Evolutionary conservation across 106 monocot genomes (phyloP).

Genomic region (Xerophyta viscosa): DNA sequence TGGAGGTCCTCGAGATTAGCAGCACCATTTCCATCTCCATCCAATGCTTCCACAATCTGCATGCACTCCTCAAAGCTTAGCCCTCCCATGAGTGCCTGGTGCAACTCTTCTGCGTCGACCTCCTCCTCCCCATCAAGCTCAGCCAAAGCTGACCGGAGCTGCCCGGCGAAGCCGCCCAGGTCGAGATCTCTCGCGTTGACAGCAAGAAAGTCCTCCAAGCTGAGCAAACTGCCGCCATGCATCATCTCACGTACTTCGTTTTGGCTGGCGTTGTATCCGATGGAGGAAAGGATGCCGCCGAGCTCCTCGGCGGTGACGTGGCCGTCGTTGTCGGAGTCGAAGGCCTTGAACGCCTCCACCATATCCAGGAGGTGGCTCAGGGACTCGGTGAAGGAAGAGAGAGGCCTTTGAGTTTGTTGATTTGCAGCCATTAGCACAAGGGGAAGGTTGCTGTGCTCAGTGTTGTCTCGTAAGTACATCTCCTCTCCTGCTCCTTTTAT

Average conservation of each 20-base stretch:
- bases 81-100: slow-evolving; percentile 16
- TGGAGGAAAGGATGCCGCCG: slow-evolving; percentile 31
- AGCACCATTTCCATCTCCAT: slow-evolving; percentile 41
- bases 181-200: slow-evolving; percentile 22
- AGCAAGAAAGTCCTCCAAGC: slow-evolving; percentile 28
- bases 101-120: slow-evolving; percentile 33
- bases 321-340: slow-evolving; percentile 49
- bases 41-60: slow-evolving; percentile 36
- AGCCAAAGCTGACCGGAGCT: slow-evolving; percentile 18
- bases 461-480: too few relatives aligned
- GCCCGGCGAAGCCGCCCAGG: slow-evolving; percentile 12
- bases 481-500: too few relatives aligned
- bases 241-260: slow-evolving; percentile 25
- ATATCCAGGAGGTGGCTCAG: slow-evolving; percentile 30
- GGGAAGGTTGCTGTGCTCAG: too few relatives aligned
- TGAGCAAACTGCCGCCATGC: slow-evolving; percentile 24
- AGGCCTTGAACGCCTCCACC: slow-evolving; percentile 44
- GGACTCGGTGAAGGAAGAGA: slow-evolving; percentile 20
- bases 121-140: slow-evolving; percentile 2
- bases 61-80: slow-evolving; percentile 30
- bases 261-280: slow-evolving; percentile 18
- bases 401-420: slow-evolving; percentile 6
- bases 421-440: too few relatives aligned
- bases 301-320: slow-evolving; percentile 36
- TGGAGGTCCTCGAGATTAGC: slow-evolving; percentile 33